Conservation (phyloP, 108 stramenopile genomes). For the Parmales sp. region DNA sequence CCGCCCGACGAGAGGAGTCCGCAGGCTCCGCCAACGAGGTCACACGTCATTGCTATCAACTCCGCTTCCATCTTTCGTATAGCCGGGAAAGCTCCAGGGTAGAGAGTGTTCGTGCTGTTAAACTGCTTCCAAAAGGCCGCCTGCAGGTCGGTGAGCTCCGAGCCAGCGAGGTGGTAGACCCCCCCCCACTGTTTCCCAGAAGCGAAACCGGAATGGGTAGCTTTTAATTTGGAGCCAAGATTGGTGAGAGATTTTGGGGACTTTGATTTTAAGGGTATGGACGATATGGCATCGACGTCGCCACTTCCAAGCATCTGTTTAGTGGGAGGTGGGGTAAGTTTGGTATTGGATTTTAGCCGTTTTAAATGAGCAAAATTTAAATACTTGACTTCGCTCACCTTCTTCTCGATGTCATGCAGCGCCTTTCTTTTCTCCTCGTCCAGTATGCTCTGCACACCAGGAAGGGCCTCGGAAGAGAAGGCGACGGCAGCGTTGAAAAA, state of each 20-base stretch:
- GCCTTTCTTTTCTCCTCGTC: not conserved
- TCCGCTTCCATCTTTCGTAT: slow-evolving; percentile 21
- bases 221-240: not conserved
- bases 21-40: slow-evolving; percentile 1
- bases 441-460: not conserved
- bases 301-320: slow-evolving; percentile 2
- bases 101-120: slow-evolving; percentile 18
- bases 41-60: slow-evolving; percentile 10
- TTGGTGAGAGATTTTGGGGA: not conserved
- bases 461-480: not conserved
- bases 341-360: too few relatives aligned
- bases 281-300: not conserved
- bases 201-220: not conserved
- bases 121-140: not conserved
- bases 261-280: not conserved
- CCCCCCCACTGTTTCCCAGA: slow-evolving; percentile 7
- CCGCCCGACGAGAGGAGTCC: slow-evolving; percentile 20
- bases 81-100: slow-evolving; percentile 10
- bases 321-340: too few relatives aligned
- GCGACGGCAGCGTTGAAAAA: not conserved
- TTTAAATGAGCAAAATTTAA: too few relatives aligned
- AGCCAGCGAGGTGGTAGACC: not conserved
- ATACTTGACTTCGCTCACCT: too few relatives aligned
- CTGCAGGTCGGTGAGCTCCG: not conserved
- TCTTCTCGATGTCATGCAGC: not conserved